These are phyloP conservation scores for Rhodotorula sp. DNA, from an alignment of 1,284 basidiomycete species.

Conservation along the genomic window DNA sequence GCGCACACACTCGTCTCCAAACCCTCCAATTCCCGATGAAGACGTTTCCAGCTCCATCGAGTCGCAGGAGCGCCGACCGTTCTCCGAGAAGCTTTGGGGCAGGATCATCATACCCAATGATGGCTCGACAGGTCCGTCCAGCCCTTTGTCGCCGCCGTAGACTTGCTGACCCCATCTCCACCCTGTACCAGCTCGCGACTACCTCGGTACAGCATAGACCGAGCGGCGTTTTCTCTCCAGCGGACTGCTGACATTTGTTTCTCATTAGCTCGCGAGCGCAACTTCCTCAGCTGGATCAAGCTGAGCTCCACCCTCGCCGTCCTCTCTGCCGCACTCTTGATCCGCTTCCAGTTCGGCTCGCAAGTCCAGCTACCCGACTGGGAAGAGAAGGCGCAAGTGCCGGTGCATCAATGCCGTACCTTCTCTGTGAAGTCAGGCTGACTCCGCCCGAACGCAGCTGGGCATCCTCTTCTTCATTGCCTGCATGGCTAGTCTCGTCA, in stretches of 20 bases:
- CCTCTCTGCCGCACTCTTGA: constrained; percentile 27
- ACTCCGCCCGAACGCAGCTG: constrained; percentile 9
- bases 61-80: not conserved
- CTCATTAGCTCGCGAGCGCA: constrained; percentile 32
- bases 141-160: too few species aligned
- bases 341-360: constrained; percentile 33
- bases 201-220: not conserved
- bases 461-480: constrained; percentile 39
- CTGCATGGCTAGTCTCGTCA: not conserved
- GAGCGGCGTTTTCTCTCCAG: not conserved
- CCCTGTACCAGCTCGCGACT: constrained; percentile 24
- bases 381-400: constrained; percentile 18
- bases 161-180: not conserved
- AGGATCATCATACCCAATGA: constrained; percentile 13
- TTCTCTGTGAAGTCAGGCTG: not conserved
- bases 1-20: too few species aligned
- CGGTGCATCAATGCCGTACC: constrained; percentile 3
- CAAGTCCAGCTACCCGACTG: constrained; percentile 9
- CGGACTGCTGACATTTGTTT: not conserved
- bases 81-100: constrained; percentile 1
- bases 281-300: constrained; percentile 36
- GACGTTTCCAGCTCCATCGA: too few species aligned
- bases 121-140: constrained; percentile 29
- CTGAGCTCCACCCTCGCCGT: constrained; percentile 20
- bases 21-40: too few species aligned